Evolutionary conservation across 345 rosid genomes (phyloP).

Genomic region (Trapa bicornis): DNA sequence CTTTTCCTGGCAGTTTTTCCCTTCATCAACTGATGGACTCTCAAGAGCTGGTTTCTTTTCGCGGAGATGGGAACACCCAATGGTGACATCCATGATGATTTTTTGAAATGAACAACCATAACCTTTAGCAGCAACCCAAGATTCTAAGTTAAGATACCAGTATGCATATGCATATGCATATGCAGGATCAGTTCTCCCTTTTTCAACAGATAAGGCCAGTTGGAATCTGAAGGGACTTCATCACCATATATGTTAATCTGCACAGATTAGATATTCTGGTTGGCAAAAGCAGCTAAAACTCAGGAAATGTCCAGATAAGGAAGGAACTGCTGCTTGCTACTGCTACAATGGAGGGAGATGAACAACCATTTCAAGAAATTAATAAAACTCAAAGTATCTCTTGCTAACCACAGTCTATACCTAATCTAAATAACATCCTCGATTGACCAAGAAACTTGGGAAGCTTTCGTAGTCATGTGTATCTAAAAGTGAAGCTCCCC

Average conservation of each 20-base stretch:
- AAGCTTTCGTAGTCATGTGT: too few relatives aligned
- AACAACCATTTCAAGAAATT: too few relatives aligned
- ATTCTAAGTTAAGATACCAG: conserved; percentile 2
- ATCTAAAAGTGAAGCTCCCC: neutral
- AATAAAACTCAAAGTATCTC: too few relatives aligned
- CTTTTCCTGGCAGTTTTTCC: conserved; percentile 15
- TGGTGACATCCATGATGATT: conserved; percentile 22
- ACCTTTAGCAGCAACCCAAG: conserved; percentile 13
- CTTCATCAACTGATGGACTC: conserved; percentile 18
- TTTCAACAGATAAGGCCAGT: conserved; percentile 7
- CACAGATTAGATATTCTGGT: conserved; percentile 9
- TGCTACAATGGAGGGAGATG: neutral
- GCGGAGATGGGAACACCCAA: conserved; percentile 24
- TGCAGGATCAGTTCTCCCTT: conserved; percentile 10
- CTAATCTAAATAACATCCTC: too few relatives aligned
- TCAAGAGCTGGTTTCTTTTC: conserved; percentile 20
- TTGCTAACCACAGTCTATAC: too few relatives aligned
- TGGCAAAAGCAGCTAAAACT: neutral
- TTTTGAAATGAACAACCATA: conserved; percentile 22
- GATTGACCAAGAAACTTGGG: too few relatives aligned
- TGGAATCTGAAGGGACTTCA: conserved; percentile 8
- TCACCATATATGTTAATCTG: conserved; percentile 8
- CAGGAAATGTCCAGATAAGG: neutral
- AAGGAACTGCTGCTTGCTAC: neutral
- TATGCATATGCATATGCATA: neutral